A percentile compares a stretch with the other conserved stretches of the same genome.
Evolutionary conservation across 352 stramenopile species (phyloP).

Genomic region (Aphanomyces astaci): DNA sequence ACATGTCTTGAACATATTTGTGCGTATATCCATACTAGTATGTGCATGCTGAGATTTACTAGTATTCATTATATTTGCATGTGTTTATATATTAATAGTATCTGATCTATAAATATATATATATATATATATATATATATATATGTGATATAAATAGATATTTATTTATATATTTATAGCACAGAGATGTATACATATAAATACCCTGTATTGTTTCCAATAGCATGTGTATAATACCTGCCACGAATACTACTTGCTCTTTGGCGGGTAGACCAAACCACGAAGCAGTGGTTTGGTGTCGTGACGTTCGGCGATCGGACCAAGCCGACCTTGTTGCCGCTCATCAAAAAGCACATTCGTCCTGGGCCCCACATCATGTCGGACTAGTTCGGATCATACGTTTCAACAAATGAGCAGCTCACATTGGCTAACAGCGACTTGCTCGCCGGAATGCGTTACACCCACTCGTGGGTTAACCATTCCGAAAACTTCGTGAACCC

Average conservation of each 20-base stretch:
- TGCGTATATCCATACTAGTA: no score
- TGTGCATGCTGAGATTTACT: no score
- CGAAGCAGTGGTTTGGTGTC: neutral
- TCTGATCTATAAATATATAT: no score
- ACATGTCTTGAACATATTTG: no score
- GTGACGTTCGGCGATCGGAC: neutral
- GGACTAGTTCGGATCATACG: neutral
- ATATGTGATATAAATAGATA: no score
- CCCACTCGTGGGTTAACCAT: conserved; percentile 7
- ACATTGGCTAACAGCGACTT: neutral
- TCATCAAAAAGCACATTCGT: neutral
- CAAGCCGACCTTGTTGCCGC: neutral
- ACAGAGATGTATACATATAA: no score
- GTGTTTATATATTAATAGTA: no score
- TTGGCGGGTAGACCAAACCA: neutral
- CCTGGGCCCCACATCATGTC: neutral
- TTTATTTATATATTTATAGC: no score
- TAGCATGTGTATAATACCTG: no score
- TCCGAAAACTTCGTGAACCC: conserved; percentile 21
- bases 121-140: no score
- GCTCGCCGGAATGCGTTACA: conserved; percentile 3
- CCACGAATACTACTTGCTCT: neutral
- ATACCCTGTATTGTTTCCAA: no score
- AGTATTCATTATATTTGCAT: no score
- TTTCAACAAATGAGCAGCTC: neutral